Base-by-base conservation (phyloP, 140 eudicot species). In the Flaveria floridana region DNA sequence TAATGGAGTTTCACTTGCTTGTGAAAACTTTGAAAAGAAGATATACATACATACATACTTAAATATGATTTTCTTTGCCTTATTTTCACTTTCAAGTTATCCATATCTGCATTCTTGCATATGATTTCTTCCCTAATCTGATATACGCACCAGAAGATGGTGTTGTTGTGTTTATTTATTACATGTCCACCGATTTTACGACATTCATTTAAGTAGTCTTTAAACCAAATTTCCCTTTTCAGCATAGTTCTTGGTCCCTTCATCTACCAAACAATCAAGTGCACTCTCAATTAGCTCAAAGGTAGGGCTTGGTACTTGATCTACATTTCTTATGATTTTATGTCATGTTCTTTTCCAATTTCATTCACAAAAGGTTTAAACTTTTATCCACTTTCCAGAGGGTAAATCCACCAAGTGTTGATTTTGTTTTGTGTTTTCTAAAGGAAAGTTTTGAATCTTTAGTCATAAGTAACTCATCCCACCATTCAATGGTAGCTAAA, bases 111-210 rank as follows among this genome's bases (percentile, higher is more conserved):
- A 58, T 30, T 69, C 28, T 74, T 80, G 59, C 75, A 74, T 34
- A 74, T 80, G 84, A 74, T 68, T 80, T 70, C 77, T 47, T 80
- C 66, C 72, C 18, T 65, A 55, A 73, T 73, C 9, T 28, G 79
- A 67, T 79, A 79, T 67, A 58, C 25, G 41, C 65, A 68, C 44
- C 77, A 75, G 70, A 75, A 80, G 30, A 58, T 80, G 80, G 76
- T 80, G 84, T 12, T 80, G 84, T 74, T 80, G 84, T 59, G 72
- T 46, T 74, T 75, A 80, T 80, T 80, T 80, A 80, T 75, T 75
- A 59, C 80, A 74, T 75, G 84, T 75, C 59, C 51, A 46, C 68
- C 68, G 19, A 75, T 75, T 75, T 74, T 25, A 18, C 68, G 25
- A 80, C 84, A 80, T 20, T 67, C 84, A 80, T 80, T 80, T 80